Conservation (phyloP, 202 grass and related monocot species). For the Saccharum hybrid region DNA sequence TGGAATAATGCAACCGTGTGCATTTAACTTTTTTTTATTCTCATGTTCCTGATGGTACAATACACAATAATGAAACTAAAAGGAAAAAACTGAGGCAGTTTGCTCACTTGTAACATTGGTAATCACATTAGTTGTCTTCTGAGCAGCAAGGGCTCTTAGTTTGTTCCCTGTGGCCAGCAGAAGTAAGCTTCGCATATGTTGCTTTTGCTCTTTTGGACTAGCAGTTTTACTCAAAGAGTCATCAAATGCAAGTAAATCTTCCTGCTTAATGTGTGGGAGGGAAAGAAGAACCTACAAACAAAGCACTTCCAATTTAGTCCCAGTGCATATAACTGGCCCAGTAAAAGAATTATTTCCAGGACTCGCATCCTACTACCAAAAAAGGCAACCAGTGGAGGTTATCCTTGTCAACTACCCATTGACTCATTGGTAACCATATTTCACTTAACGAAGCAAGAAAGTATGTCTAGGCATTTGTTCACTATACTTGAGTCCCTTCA, state of each 20-base stretch:
- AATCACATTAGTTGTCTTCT: constrained; percentile 82
- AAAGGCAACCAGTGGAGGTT: background rate
- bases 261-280: constrained; percentile 70
- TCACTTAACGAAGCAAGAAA: background rate
- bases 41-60: background rate
- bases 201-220: constrained; percentile 92
- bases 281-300: constrained; percentile 74
- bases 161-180: constrained; percentile 87
- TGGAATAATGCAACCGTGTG: background rate
- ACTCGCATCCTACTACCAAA: constrained; percentile 18
- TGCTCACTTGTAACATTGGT: constrained; percentile 92
- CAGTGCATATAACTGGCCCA: constrained; percentile 11
- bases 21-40: background rate
- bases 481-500: background rate
- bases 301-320: constrained; percentile 36
- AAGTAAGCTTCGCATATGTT: constrained; percentile 89
- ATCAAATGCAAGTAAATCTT: constrained; percentile 89
- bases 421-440: background rate
- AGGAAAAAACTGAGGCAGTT: background rate
- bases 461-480: background rate
- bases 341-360: constrained; percentile 3
- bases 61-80: constrained; percentile 4
- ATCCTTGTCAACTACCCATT: background rate
- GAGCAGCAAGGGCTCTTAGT: constrained; percentile 87
- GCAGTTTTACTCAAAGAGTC: constrained; percentile 87